A percentile compares a stretch with the other conserved stretches of the same genome.
These are phyloP conservation scores for Coemansia sp. DNA, from an alignment of 192 early-diverging fungal genomes.

Conservation along the genomic window DNA sequence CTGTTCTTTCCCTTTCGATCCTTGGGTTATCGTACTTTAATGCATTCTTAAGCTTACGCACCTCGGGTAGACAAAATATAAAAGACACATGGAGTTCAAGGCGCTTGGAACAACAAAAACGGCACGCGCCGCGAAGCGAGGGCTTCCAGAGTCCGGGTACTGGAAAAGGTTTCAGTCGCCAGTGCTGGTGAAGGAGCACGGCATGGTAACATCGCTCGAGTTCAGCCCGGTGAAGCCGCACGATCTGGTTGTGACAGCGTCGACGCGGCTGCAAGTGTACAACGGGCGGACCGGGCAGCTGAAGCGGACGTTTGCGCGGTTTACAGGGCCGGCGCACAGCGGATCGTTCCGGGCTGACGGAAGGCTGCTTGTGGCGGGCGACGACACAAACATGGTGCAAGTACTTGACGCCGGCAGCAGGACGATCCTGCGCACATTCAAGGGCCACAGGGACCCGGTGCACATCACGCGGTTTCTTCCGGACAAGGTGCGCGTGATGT, in stretches of 20 bases:
- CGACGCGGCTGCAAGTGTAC: conserved; percentile 91
- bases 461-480: conserved; percentile 80
- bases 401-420: conserved; percentile 68
- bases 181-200: conserved; percentile 84
- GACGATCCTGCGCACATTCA: conserved; percentile 67
- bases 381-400: conserved; percentile 85
- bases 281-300: conserved; percentile 75
- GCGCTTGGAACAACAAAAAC: conserved; percentile 59
- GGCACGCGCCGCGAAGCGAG: conserved; percentile 56
- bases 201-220: conserved; percentile 75
- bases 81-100: conserved; percentile 55
- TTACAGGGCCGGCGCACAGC: conserved; percentile 83
- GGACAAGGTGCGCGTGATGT: conserved; percentile 77
- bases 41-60: neutral
- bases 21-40: neutral
- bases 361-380: conserved; percentile 90
- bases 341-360: conserved; percentile 81
- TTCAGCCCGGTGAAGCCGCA: conserved; percentile 79
- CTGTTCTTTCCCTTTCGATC: neutral
- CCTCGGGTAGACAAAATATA: neutral
- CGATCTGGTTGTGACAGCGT: conserved; percentile 88
- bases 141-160: conserved; percentile 64
- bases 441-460: conserved; percentile 68
- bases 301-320: conserved; percentile 90
- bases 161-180: conserved; percentile 89